phyloP scores from a whole-genome alignment of 1,139 yeast species.

The Yamadazyma triangularis region DNA sequence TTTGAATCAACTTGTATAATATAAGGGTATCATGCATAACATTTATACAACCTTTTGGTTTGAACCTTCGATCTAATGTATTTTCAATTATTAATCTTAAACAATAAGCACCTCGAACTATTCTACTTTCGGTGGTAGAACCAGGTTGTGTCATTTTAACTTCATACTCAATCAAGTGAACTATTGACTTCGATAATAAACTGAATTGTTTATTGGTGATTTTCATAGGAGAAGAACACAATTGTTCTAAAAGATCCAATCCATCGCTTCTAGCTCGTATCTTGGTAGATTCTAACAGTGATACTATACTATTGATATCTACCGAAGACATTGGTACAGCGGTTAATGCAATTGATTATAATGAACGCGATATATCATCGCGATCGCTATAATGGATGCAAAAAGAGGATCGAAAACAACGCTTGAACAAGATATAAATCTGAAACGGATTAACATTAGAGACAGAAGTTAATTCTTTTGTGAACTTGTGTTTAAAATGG shows the following conservation, averaged over 20 bases:
- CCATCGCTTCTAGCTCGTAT: constrained; percentile 12
- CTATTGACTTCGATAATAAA: background rate
- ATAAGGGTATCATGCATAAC: background rate
- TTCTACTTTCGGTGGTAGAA: background rate
- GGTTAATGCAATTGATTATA: too few relatives aligned
- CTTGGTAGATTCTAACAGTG: constrained; percentile 9
- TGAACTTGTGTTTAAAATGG: too few relatives aligned
- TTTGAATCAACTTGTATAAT: background rate
- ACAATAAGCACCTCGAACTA: background rate
- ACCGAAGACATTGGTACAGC: background rate
- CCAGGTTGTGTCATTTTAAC: background rate
- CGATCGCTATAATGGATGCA: too few relatives aligned
- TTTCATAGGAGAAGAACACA: background rate
- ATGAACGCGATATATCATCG: too few relatives aligned
- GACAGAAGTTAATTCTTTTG: too few relatives aligned
- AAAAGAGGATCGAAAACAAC: too few relatives aligned
- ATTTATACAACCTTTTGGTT: background rate
- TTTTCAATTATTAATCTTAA: background rate
- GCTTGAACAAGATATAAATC: too few relatives aligned
- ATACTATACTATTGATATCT: constrained; percentile 1
- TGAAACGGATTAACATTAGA: too few relatives aligned
- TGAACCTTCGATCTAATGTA: background rate
- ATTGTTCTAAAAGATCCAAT: constrained; percentile 3
- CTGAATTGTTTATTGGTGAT: background rate
- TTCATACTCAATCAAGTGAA: background rate